phyloP scores from a whole-genome alignment of 2,329 filamentous ascomycete genomes.

The Coniochaeta ligniaria region DNA sequence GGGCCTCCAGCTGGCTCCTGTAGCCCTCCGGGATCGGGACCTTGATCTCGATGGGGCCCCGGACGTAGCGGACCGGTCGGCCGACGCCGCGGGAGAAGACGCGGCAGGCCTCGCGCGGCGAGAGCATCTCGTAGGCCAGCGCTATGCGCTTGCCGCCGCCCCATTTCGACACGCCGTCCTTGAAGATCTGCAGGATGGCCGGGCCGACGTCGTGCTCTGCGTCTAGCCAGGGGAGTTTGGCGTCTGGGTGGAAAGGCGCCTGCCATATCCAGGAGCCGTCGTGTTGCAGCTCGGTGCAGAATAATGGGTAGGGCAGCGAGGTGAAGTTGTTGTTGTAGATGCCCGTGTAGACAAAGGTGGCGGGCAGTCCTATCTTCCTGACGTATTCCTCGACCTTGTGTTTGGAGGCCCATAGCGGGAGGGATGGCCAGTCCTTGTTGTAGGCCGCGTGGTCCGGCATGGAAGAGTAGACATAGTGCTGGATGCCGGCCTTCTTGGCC shows the following conservation, averaged over 20 bases:
- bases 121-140: constrained; percentile 83
- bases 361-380: constrained; percentile 70
- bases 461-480: constrained; percentile 93
- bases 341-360: constrained; percentile 91
- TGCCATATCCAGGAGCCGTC: constrained; percentile 90
- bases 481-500: constrained; percentile 74
- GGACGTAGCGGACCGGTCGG: constrained; percentile 70
- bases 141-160: constrained; percentile 66
- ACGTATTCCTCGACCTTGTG: constrained; percentile 91
- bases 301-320: constrained; percentile 82
- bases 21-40: constrained; percentile 86
- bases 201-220: constrained; percentile 94
- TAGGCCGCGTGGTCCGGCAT: constrained; percentile 92
- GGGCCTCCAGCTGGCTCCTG: constrained; percentile 71
- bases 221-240: constrained; percentile 88
- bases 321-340: constrained; percentile 99
- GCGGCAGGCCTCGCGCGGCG: constrained; percentile 73
- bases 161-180: constrained; percentile 85
- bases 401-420: constrained; percentile 89
- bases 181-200: constrained; percentile 87
- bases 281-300: constrained; percentile 82
- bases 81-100: constrained; percentile 74
- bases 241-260: constrained; percentile 86
- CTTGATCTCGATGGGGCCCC: constrained; percentile 72
- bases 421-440: constrained; percentile 66